Conservation (phyloP, 1,284 basidiomycete species). For the Fistulinella staudtii region DNA sequence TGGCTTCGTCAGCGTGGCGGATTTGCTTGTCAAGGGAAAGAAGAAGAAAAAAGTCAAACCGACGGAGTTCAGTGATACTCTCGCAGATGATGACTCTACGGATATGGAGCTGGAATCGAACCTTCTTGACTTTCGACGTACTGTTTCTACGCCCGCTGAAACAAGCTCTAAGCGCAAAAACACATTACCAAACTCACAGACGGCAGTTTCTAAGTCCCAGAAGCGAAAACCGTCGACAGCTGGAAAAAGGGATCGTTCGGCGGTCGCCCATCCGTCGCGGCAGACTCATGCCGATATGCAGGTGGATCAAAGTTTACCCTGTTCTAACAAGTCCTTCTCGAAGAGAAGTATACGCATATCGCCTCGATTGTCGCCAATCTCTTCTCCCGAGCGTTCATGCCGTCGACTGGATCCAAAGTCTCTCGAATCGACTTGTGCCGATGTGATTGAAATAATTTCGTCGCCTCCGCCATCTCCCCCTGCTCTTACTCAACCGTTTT, state of each 20-base stretch:
- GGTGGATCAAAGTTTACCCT: conserved; percentile 38
- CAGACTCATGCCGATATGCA: conserved; percentile 49
- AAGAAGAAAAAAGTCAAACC: conserved; percentile 46
- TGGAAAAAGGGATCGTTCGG: conserved; percentile 27
- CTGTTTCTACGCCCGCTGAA: conserved; percentile 42
- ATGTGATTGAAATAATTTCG: conserved; percentile 32
- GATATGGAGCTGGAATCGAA: conserved; percentile 59
- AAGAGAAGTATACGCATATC: conserved; percentile 2
- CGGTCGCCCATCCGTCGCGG: conserved; percentile 39
- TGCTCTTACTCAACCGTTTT: too few relatives aligned
- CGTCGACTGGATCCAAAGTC: conserved; percentile 17
- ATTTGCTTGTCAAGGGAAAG: conserved; percentile 45
- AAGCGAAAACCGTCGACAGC: conserved; percentile 30
- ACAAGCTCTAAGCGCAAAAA: conserved; percentile 30
- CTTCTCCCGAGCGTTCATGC: conserved; percentile 23
- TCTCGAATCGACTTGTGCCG: conserved; percentile 2
- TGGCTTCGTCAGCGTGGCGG: conserved; percentile 61
- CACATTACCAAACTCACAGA: conserved; percentile 38
- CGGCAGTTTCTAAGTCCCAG: conserved; percentile 22
- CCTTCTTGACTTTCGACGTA: conserved; percentile 43
- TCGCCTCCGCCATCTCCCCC: conserved; percentile 22
- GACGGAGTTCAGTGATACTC: conserved; percentile 30
- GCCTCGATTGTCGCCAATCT: conserved; percentile 6
- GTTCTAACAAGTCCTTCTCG: conserved; percentile 1
- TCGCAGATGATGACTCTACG: conserved; percentile 57